Percentiles rank a stretch among this genome's conserved stretches.
phyloP scores from a whole-genome alignment of 2,329 filamentous ascomycete genomes.

The Scolecobasidium constrictum region DNA sequence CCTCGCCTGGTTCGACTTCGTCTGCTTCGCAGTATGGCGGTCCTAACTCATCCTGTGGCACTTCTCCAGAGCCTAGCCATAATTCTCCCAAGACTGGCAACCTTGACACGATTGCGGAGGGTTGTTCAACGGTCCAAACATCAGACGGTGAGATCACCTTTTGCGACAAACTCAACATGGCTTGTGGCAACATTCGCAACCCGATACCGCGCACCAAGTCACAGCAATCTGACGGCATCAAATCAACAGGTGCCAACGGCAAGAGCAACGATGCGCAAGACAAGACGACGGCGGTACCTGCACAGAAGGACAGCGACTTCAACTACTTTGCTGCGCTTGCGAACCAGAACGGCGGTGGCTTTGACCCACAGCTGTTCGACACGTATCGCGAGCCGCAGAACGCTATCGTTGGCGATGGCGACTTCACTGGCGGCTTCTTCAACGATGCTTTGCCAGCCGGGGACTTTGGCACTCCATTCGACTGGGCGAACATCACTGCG shows the following conservation, averaged over 20 bases:
- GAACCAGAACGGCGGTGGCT: conserved; percentile 72
- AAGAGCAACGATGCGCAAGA: conserved; percentile 17
- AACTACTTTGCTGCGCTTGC: conserved; percentile 57
- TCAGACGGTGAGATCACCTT: conserved; percentile 42
- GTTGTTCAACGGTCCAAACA: conserved; percentile 34
- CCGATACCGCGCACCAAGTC: conserved; percentile 40
- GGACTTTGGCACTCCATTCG: conserved; percentile 75
- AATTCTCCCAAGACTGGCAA: conserved; percentile 45
- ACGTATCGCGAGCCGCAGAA: conserved; percentile 87
- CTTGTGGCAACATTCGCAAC: conserved; percentile 42
- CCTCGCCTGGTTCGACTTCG: conserved; percentile 38
- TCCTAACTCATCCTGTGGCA: conserved; percentile 53
- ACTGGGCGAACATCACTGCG: conserved; percentile 41
- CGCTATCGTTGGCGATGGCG: conserved; percentile 57
- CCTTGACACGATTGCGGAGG: conserved; percentile 5
- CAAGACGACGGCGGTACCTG: background rate
- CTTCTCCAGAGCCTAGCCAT: conserved; percentile 64
- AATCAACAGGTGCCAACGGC: conserved; percentile 16
- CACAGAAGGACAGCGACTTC: conserved; percentile 9
- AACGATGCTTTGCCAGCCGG: conserved; percentile 48
- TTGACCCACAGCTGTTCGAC: conserved; percentile 84
- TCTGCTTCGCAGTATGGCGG: conserved; percentile 39
- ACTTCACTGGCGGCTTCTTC: conserved; percentile 59
- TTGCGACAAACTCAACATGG: conserved; percentile 46
- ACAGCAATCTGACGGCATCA: conserved; percentile 26